phyloP scores from a whole-genome alignment of 306 rosid genomes.

The Vigna angularis region DNA sequence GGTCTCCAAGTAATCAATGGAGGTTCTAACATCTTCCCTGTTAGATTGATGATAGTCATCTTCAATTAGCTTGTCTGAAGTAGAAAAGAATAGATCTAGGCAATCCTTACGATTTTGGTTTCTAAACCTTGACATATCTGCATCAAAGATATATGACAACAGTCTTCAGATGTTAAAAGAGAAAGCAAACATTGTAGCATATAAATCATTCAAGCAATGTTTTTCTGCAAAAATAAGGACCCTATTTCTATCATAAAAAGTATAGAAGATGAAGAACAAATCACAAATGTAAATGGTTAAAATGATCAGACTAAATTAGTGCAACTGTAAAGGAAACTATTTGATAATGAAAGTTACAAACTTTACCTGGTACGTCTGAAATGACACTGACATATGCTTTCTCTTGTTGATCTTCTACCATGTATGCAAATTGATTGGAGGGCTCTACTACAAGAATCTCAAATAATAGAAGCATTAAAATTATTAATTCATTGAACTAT shows the following conservation, averaged over 20 bases:
- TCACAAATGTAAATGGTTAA: conserved; percentile 22
- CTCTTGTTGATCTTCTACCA: conserved; percentile 45
- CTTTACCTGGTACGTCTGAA: conserved; percentile 59
- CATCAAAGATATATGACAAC: conserved; percentile 52
- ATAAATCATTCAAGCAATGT: conserved; percentile 29
- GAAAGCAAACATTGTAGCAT: conserved; percentile 40
- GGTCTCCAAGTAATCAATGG: conserved; percentile 46
- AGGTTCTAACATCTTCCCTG: conserved; percentile 45
- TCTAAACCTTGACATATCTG: conserved; percentile 54
- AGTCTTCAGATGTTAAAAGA: conserved; percentile 33
- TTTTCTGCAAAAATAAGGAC: neutral
- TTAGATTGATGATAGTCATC: conserved; percentile 52
- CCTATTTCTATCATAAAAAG: conserved; percentile 21
- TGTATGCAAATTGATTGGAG: conserved; percentile 42
- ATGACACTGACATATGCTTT: conserved; percentile 46
- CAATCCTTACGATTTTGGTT: conserved; percentile 47
- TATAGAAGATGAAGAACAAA: conserved; percentile 20
- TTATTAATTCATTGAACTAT: conserved; percentile 15
- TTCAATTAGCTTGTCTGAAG: conserved; percentile 53
- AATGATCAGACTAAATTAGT: conserved; percentile 35
- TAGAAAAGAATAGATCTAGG: conserved; percentile 52
- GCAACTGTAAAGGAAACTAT: conserved; percentile 30
- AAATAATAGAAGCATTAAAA: conserved; percentile 42
- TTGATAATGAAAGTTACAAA: conserved; percentile 32
- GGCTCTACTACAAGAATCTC: conserved; percentile 52